phyloP scores from a whole-genome alignment of 1,284 basidiomycete species.

The Volvariella surrecta region DNA sequence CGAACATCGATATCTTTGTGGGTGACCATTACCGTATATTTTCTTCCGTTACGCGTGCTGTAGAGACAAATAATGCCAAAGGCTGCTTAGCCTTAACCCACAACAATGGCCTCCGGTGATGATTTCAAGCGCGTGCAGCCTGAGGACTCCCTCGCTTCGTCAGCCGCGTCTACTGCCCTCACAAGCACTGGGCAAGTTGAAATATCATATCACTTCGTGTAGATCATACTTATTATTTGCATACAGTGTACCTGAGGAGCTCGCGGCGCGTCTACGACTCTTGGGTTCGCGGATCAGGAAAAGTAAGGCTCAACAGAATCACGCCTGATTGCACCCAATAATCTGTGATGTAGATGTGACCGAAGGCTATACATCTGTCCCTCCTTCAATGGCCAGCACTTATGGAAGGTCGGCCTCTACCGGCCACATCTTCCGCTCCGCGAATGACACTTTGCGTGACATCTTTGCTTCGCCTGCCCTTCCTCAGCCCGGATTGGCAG shows the following conservation, averaged over 20 bases:
- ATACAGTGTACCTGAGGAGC: constrained; percentile 30
- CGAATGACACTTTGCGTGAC: constrained; percentile 32
- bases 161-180: constrained; percentile 18
- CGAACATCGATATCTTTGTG: too few species aligned
- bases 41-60: too few species aligned
- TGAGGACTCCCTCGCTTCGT: constrained; percentile 26
- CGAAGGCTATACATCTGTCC: constrained; percentile 38
- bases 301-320: constrained; percentile 25
- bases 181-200: constrained; percentile 5
- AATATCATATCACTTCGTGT: not conserved
- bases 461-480: constrained; percentile 19
- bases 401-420: constrained; percentile 27
- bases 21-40: too few species aligned
- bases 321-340: not conserved
- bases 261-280: constrained; percentile 34
- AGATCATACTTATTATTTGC: not conserved
- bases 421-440: constrained; percentile 31
- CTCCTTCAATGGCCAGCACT: constrained; percentile 15
- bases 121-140: constrained; percentile 35
- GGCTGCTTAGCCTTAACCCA: constrained; percentile 1
- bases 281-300: constrained; percentile 41
- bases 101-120: constrained; percentile 10
- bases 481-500: constrained; percentile 4
- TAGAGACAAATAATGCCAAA: constrained; percentile 6
- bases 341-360: constrained; percentile 30